A percentile compares a stretch with the other conserved stretches of the same genome.
Evolutionary conservation across 257 asterid species (phyloP).

Genomic region (Fraxinus americana): DNA sequence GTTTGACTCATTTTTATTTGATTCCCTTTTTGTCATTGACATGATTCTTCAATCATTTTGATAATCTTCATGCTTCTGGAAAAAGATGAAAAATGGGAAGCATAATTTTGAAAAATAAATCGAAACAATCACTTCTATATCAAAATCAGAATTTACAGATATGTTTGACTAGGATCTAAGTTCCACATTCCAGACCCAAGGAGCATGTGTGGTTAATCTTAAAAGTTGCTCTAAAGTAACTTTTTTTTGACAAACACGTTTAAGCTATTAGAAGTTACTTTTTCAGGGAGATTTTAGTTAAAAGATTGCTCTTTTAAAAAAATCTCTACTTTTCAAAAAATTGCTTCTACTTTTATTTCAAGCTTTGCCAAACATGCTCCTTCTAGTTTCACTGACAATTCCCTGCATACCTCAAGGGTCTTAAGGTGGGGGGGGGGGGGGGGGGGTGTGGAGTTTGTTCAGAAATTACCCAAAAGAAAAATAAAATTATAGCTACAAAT

Average conservation of each 20-base stretch:
- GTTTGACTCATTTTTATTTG: too few species aligned
- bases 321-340: background rate
- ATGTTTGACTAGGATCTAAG: background rate
- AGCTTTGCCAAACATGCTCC: too few species aligned
- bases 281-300: background rate
- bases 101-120: too few species aligned
- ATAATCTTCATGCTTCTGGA: too few species aligned
- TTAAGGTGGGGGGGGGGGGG: too few species aligned
- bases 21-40: too few species aligned
- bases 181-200: background rate
- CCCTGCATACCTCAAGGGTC: background rate
- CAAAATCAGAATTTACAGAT: background rate
- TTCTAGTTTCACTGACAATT: background rate
- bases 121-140: too few species aligned
- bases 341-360: background rate
- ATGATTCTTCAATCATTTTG: too few species aligned
- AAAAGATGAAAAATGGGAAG: too few species aligned
- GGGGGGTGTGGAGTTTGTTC: too few species aligned
- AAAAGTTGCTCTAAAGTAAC: background rate
- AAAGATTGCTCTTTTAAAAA: background rate
- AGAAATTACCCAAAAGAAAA: background rate
- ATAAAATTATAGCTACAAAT: background rate
- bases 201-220: background rate
- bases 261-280: background rate
- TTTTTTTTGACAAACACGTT: background rate